Base-by-base conservation (phyloP, 768 basidiomycete species). In the Ramaria sp. region DNA sequence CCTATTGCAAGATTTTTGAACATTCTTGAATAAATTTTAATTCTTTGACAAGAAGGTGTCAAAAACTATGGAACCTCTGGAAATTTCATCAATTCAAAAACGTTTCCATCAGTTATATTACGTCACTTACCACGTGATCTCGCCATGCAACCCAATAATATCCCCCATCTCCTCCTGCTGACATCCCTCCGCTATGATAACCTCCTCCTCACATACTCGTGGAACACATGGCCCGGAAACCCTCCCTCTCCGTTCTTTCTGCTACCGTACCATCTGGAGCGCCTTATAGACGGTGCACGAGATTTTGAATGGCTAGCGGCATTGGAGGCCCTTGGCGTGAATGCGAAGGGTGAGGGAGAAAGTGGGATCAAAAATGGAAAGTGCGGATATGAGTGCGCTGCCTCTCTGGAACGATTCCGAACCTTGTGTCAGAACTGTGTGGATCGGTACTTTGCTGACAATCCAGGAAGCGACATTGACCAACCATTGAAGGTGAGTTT, bases 171-270 rank as follows among this genome's bases (percentile, higher is more conserved):
- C n/a, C n/a, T n/a, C n/a, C n/a, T n/a, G n/a, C n/a, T 34, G 13
- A 76, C 80, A 1, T 74, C 83, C 0, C 76, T 78, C 0, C 72
- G 82, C 55, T 85, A 74, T 61, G 88, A 88, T 62, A 69, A 68
- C 0, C 66, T 61, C 28, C 69, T 88, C 7, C 60, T 67, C 9
- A 53, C 62, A 1, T 64, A 73, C 9, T 28, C 57, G 12, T 88
- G 83, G 85, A 89, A 88, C 58, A 41, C 75, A 32, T 73, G 74
- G 30, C 67, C 68, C 8, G 57, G 69, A 16, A 74, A 73, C n/a
- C 66, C 68, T 0, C 77, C 79, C 1, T 81, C 78, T 0, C 72
- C 77, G 0, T 85, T 80, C 59, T 67, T 88, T n/a, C 66, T 88
- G 0, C 74, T 88, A 10, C 66, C 63, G 0, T 74, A 76, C 61